A percentile compares a stretch with the other conserved stretches of the same genome.
Conservation (phyloP, 192 early-diverging fungal species). For the Linnemannia exigua region DNA sequence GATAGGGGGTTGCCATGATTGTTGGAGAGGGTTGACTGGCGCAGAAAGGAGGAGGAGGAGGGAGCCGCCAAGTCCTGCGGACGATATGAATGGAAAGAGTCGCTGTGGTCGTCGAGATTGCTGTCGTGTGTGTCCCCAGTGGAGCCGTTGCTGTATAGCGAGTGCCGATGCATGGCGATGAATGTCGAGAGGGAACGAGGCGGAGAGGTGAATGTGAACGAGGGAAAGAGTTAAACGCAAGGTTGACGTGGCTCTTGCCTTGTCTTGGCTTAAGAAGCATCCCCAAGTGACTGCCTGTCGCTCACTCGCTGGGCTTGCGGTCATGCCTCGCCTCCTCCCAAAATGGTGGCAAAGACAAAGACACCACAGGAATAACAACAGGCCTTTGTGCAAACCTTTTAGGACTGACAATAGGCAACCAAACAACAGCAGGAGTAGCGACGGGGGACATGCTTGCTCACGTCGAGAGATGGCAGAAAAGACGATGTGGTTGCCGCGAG, state of each 20-base stretch:
- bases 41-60: constrained; percentile 16
- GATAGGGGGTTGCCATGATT: not conserved
- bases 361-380: too few species aligned
- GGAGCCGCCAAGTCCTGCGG: not conserved
- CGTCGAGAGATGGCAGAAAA: too few species aligned
- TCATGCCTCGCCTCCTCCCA: not conserved
- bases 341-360: not conserved
- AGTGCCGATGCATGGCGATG: constrained; percentile 24
- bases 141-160: not conserved
- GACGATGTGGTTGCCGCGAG: too few species aligned
- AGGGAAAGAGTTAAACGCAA: not conserved
- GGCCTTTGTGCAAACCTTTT: too few species aligned
- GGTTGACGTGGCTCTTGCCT: constrained; percentile 1
- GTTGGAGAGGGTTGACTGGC: constrained; percentile 9
- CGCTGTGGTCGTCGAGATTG: not conserved
- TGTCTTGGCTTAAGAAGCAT: not conserved
- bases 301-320: not conserved
- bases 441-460: too few species aligned
- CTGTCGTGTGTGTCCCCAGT: constrained; percentile 6
- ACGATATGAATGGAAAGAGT: not conserved
- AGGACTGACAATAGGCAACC: too few species aligned
- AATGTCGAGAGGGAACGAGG: not conserved
- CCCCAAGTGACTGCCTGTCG: not conserved
- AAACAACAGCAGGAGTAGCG: too few species aligned
- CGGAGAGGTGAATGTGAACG: not conserved